phyloP scores from a whole-genome alignment of 164 flowering plant species.

The Taxillus chinensis region DNA sequence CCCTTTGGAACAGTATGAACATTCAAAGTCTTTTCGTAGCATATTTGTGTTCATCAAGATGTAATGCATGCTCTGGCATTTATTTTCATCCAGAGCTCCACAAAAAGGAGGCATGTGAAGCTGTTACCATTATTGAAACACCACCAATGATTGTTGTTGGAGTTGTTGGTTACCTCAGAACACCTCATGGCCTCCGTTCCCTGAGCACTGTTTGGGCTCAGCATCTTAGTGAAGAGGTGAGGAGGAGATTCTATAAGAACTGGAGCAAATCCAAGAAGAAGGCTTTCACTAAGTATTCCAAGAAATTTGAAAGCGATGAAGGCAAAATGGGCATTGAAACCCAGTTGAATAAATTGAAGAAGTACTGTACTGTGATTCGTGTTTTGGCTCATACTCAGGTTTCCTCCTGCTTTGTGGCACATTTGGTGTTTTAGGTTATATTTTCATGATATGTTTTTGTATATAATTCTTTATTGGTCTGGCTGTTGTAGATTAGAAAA shows the following conservation, averaged over 20 bases:
- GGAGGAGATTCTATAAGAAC: constrained; percentile 59
- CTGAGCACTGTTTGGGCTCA: constrained; percentile 65
- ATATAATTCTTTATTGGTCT: neutral
- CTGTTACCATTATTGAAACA: constrained; percentile 59
- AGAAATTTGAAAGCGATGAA: constrained; percentile 53
- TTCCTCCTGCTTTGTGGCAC: neutral
- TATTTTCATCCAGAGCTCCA: constrained; percentile 39
- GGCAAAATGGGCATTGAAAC: constrained; percentile 52
- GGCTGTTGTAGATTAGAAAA: constrained; percentile 38
- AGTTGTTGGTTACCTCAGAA: constrained; percentile 54
- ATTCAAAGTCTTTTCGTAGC: no score
- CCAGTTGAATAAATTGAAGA: constrained; percentile 65
- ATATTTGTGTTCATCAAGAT: no score
- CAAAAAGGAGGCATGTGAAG: constrained; percentile 73
- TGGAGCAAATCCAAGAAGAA: constrained; percentile 70
- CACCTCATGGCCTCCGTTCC: constrained; percentile 55
- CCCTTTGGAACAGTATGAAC: no score
- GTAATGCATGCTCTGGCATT: no score
- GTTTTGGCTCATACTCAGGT: constrained; percentile 78
- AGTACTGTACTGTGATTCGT: constrained; percentile 51
- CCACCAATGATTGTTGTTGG: constrained; percentile 70
- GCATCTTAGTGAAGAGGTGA: constrained; percentile 67
- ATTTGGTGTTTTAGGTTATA: no score
- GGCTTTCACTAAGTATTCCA: constrained; percentile 56
- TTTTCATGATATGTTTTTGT: neutral